Base-by-base conservation (phyloP, 2,329 filamentous ascomycete genomes). In the Pseudocercospora fuligena region DNA sequence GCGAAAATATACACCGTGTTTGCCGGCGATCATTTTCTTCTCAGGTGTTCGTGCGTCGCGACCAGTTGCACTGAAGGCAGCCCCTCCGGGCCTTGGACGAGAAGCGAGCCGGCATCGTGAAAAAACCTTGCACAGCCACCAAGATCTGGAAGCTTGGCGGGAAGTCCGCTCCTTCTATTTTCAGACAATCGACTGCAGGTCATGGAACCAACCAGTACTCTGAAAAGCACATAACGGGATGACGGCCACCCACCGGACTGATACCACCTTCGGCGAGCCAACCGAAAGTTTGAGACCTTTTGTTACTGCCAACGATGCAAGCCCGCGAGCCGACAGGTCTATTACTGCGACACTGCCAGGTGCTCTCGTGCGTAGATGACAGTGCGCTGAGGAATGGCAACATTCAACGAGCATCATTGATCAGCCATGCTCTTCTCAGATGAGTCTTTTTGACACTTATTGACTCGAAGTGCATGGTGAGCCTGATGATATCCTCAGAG, bases 1-100 rank as follows among this genome's bases (percentile, higher is more conserved):
- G 40, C 46, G 59, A 49, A 61, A 61, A 43, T 58, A 58, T 49
- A 49, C 59, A 61, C 46, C 59, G 59, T 51, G n/a, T 51, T 61
- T 51, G 23, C 43, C 59, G 40, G 25, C 23, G 23, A 51, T 61
- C 25, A 33, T 61, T 40, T 25, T 40, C 31, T 25, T 21, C 33
- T 56, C 23, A 31, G 12, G 16, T 56, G 51, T 56, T 56, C 51
- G 47, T 51, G 56, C 56, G 16, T 21, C 36, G 57, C 57, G 36
- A 25, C 19, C 21, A 60, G 36, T 46, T 46, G 57, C 57, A 25
- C 57, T 46, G 23, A 14, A 27, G 16, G 12, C 51, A 56, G 29
- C 19, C 31, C 29, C 56, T 58, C 31, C 56, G 29, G 31, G 31
- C 31, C 25, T 33, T 33, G 53, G 16, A 33, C 53, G 53, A 58